Evolutionary conservation across 768 basidiomycete species (phyloP).

Genomic region (Gloeostereum incarnatum): DNA sequence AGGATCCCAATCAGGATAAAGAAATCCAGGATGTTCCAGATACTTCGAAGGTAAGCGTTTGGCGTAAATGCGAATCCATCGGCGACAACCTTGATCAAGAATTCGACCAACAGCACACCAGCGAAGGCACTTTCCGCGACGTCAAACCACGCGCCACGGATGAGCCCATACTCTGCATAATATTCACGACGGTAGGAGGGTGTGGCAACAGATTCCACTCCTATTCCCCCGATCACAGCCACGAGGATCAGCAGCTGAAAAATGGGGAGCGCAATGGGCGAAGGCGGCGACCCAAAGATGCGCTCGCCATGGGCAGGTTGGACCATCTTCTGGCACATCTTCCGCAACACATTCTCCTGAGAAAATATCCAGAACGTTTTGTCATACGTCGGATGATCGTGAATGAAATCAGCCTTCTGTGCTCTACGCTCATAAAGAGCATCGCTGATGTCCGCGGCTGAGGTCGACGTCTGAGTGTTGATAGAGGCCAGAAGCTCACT

Average conservation of each 20-base stretch:
- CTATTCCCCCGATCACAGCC: conserved; percentile 73
- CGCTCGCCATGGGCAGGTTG: conserved; percentile 79
- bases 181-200: conserved; percentile 76
- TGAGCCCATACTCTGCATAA: conserved; percentile 45
- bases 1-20: conserved; percentile 72
- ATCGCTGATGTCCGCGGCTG: conserved; percentile 44
- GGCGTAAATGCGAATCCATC: conserved; percentile 90
- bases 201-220: conserved; percentile 76
- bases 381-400: conserved; percentile 82
- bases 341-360: conserved; percentile 66
- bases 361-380: conserved; percentile 85
- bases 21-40: conserved; percentile 91
- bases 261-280: conserved; percentile 52
- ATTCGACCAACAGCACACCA: conserved; percentile 66
- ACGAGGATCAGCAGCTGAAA: conserved; percentile 70
- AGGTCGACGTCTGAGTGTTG: conserved; percentile 36
- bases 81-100: conserved; percentile 83
- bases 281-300: conserved; percentile 70
- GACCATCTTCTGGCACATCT: conserved; percentile 74
- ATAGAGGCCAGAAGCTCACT: conserved; percentile 66
- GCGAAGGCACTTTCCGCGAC: conserved; percentile 70
- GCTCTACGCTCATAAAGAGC: conserved; percentile 61
- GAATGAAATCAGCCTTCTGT: conserved; percentile 80
- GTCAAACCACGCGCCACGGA: conserved; percentile 82
- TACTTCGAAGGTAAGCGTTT: conserved; percentile 83